Evolutionary conservation across 257 asterid genomes (phyloP).

Genomic region (Voacanga thouarsii): DNA sequence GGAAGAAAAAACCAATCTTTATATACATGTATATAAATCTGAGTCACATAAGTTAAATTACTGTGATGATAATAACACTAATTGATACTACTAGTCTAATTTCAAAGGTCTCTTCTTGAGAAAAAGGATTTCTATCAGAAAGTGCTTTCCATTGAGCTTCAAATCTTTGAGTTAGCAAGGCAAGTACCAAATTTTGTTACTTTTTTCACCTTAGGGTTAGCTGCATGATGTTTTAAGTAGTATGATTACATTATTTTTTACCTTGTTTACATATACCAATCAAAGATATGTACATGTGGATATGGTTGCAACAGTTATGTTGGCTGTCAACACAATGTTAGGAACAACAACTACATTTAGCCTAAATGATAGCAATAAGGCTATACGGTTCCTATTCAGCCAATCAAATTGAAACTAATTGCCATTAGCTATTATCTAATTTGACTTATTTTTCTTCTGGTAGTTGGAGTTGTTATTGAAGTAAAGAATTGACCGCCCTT

Average conservation of each 20-base stretch:
- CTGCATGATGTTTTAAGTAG: too few species aligned
- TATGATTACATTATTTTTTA: not conserved
- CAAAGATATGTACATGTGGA: not conserved
- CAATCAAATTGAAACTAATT: not conserved
- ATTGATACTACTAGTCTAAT: not conserved
- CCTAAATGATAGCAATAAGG: not conserved
- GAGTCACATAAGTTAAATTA: not conserved
- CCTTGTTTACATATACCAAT: not conserved
- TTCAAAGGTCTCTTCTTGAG: not conserved
- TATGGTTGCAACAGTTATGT: not conserved
- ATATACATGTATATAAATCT: not conserved
- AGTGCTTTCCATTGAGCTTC: too few species aligned
- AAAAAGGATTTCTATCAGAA: not conserved
- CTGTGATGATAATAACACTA: not conserved
- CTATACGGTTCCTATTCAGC: not conserved
- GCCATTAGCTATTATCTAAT: not conserved
- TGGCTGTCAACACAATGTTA: not conserved
- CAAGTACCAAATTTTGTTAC: not conserved
- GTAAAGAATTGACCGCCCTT: conserved; percentile 92
- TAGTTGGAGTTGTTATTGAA: conserved; percentile 86
- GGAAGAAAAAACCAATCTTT: too few species aligned
- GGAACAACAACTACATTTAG: too few species aligned
- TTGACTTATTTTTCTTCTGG: conserved; percentile 17
- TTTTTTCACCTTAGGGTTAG: not conserved
- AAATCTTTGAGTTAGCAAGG: not conserved